Evolutionary conservation across 2,329 filamentous ascomycete genomes (phyloP), one percentile per base, ranked within the genome.

Genomic region (Fusarium palustre): DNA sequence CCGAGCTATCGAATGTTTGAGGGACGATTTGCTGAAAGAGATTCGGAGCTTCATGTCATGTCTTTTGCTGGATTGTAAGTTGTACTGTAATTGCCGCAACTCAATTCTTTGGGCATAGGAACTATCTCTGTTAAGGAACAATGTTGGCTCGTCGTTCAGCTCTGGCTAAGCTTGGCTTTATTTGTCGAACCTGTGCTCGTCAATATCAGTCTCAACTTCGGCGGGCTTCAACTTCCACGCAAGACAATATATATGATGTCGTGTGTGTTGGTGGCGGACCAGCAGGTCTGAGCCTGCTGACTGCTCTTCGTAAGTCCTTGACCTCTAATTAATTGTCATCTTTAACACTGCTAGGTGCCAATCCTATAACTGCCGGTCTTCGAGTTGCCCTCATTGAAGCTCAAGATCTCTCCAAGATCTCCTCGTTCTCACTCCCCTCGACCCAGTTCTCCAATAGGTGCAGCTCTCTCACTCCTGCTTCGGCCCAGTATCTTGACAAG

Each of bases 261-360:
- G 93, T 97, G 67, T 96, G 93, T 75, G 91, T 97, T 55, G 94
- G 94, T 65, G 94, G 94, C 66, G 94, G 94, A 7, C 94, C 94
- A 25, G 94, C 94, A 45, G 95, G 95, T 57, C 85, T 99, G 60
- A 97, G 93, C 75, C 86, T 97, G 33, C 82, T 94, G 58, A 88
- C 92, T 64, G 91, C 92, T 71, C 85, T 96, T 43, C 90, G 92
- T 94, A 85, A 52, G 69, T 46, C 3, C 22, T 3, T 65, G 7
- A 8, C 13, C 5, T 22, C 13, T 4, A 4, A 1, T 25, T 15
- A n/a, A 52, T 30, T 28, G 34, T n/a, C 42, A 38, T 56, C 54
- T 66, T 56, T n/a, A 53, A 25, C 36, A 8, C 3, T 20, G 18
- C 1, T 66, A 96, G 92, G 92, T 71, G 87, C 93, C 15, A 94